Conservation (phyloP, 2,329 filamentous ascomycete genomes). For the Nemania bipapillata region DNA sequence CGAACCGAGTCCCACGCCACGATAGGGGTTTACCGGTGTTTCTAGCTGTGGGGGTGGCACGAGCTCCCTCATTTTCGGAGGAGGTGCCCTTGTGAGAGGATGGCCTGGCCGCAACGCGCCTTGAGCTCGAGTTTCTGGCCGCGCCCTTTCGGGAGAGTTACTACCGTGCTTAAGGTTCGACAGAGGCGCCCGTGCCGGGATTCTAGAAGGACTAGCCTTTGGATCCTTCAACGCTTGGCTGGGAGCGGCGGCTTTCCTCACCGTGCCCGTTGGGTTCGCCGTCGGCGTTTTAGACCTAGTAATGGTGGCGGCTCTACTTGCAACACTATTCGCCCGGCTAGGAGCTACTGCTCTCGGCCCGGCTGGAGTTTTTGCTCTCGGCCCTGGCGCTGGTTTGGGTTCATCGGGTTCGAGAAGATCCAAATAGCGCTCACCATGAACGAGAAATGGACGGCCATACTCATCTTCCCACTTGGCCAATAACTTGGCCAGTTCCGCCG, state of each 20-base stretch:
- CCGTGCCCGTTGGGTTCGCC: slow-evolving; percentile 51
- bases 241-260: slow-evolving; percentile 51
- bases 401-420: slow-evolving; percentile 79
- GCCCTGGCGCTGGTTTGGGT: slow-evolving; percentile 67
- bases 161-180: slow-evolving; percentile 75
- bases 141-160: slow-evolving; percentile 82
- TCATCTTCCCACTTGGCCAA: slow-evolving; percentile 92
- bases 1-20: slow-evolving; percentile 60
- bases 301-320: slow-evolving; percentile 53
- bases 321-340: slow-evolving; percentile 55
- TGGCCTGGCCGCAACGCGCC: slow-evolving; percentile 64
- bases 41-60: slow-evolving; percentile 63
- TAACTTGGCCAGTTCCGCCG: slow-evolving; percentile 81
- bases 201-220: slow-evolving; percentile 71
- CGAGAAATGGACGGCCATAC: slow-evolving; percentile 90
- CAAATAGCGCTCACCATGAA: slow-evolving; percentile 90
- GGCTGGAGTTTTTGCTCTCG: slow-evolving; percentile 80
- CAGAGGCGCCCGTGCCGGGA: slow-evolving; percentile 75
- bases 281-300: slow-evolving; percentile 67
- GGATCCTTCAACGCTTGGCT: slow-evolving; percentile 47
- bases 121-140: slow-evolving; percentile 59
- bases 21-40: slow-evolving; percentile 62
- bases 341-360: slow-evolving; percentile 56
- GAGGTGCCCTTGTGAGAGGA: slow-evolving; percentile 72
- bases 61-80: slow-evolving; percentile 92